Base-by-base conservation (phyloP, 306 rosid genomes). In the Heteromeles arbutifolia region DNA sequence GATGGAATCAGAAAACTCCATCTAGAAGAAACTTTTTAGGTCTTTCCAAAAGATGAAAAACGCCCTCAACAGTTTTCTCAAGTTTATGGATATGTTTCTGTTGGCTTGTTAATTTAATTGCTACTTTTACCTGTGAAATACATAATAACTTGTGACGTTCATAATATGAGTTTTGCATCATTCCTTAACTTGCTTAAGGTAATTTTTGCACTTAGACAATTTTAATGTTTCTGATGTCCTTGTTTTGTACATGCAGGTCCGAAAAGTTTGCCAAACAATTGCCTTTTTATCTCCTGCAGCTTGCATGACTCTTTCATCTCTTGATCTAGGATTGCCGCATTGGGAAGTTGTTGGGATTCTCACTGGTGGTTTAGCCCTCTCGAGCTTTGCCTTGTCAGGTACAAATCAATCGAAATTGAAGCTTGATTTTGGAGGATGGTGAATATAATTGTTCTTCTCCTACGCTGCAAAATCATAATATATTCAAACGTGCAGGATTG, bases 321-420 rank as follows among this genome's bases (percentile, higher is more conserved):
- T 96, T 78, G 99, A 96, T 92, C 90, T 90, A 78, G 98, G 97
- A 75, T 84, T 96, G 85, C 98, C 97, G 31, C 97, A 86, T 64
- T 90, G 98, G 98, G 97, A 89, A 88, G 77, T 92, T 73, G 99
- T 96, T 34, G 97, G 87, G 39, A 86, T 96, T 80, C 96, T 96
- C 75, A 87, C 97, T 26, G 79, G 81, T 83, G 99, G 96, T 73
- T 84, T 96, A 77, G 99, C 98, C 80, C 98, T 96, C 82, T 96
- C 99, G 44, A 95, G 99, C 85, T 95, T 92, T 79, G 98, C 98
- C 72, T 76, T 95, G 79, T 95, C 99, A 74, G 98, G 96, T 95
- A 80, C 44, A 63, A 11, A 48, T 67, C 21, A 77, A 77, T 79
- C 79, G 58, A 68, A 77, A 59, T 17, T 69, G 29, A 53, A 59